Evolutionary conservation across 441 rosid species (phyloP).

Genomic region (Capsella rubella): DNA sequence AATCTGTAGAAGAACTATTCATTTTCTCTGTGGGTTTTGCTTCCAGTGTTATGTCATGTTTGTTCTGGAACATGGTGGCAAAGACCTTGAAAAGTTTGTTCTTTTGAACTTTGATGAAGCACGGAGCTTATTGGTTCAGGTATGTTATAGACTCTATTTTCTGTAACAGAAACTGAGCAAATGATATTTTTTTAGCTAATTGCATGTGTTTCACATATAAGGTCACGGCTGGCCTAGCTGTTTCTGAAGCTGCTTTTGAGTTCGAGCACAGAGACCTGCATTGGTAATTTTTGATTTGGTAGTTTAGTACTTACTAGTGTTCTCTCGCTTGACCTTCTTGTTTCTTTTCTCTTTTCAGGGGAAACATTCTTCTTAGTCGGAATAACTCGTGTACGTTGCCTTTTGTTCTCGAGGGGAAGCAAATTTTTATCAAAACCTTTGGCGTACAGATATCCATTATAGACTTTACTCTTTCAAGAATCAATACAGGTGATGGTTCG

Average conservation of each 20-base stretch:
- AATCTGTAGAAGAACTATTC: conserved; percentile 15
- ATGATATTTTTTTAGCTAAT: conserved; percentile 11
- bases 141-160: conserved; percentile 35
- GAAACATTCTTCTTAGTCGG: conserved; percentile 84
- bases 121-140: conserved; percentile 83
- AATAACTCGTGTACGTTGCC: conserved; percentile 54
- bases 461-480: conserved; percentile 94
- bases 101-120: conserved; percentile 84
- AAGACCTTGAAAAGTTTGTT: conserved; percentile 95
- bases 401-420: conserved; percentile 72
- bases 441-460: conserved; percentile 79
- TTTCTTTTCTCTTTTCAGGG: conserved; percentile 58
- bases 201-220: conserved; percentile 43
- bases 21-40: conserved; percentile 36
- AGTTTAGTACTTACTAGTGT: conserved; percentile 16
- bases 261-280: conserved; percentile 96
- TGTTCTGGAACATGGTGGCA: conserved; percentile 94
- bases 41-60: conserved; percentile 83
- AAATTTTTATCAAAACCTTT: conserved; percentile 54
- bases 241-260: conserved; percentile 95
- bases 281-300: conserved; percentile 57
- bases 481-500: conserved; percentile 69
- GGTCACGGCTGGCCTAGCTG: conserved; percentile 89
- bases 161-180: conserved; percentile 13
- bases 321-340: conserved; percentile 26